Base-by-base conservation (phyloP, 1,139 yeast species). In the Wickerhamomyces sp. region DNA sequence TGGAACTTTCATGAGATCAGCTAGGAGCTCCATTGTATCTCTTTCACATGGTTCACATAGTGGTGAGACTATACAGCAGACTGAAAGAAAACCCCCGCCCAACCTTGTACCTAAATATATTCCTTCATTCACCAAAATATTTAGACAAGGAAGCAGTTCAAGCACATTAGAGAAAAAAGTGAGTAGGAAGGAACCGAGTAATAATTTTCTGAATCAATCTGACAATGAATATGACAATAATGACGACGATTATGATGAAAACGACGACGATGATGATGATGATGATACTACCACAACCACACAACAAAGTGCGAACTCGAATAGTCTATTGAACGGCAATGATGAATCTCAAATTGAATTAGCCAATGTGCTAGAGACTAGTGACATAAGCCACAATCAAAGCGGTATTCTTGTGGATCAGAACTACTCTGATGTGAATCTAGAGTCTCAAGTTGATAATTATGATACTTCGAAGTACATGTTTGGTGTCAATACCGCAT, bases 401-500 rank as follows among this genome's bases (percentile, higher is more conserved):
- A 49, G 46, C 31, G 57, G 55, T 0, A 53, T 54, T 14, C 35
- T 53, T 2, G 47, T 54, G 15, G 50, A 51, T 18, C 52, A 51
- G 36, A 47, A 52, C 32, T 52, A 47, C 32, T 47, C 55, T 4
- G 55, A 51, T 33, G 34, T 45, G 10, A 53, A 48, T 36, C 35
- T 38, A n/a, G 32, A 43, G 4, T 39, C 46, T 7, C 43, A 40
- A n/a, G 21, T 16, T 27, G 47, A 36, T 14, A 25, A 34, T 7
- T 47, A 33, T 24, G 27, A 44, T 29, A 39, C 41, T 14, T 29
- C 36, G 7, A 43, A 44, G 29, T 47, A 29, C 36, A 21, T 48
- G 5, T 53, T 55, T 38, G 55, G 50, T 7, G 60, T 58, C 37
- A 53, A 56, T 20, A 58, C 45, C 3, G 63, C 68, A 0, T 64